Evolutionary conservation across 1,139 yeast genomes (phyloP).

Genomic region (Magnusiomyces sp.): DNA sequence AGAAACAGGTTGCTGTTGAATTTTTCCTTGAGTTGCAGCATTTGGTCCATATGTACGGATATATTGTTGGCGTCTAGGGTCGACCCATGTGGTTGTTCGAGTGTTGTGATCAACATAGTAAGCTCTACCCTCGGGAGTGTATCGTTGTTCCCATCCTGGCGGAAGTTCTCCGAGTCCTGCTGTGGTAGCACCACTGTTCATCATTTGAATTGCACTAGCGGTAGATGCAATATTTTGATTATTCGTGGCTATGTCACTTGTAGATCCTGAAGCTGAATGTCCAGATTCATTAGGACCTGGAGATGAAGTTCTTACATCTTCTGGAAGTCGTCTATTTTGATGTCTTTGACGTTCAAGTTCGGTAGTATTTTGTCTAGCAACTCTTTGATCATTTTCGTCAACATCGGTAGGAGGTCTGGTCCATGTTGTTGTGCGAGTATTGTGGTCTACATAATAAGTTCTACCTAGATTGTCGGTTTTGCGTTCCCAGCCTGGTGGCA

Average conservation of each 20-base stretch:
- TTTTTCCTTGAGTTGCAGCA: constrained; percentile 26
- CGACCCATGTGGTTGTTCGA: constrained; percentile 99
- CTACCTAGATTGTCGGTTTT: constrained; percentile 96
- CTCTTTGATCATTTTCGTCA: constrained; percentile 35
- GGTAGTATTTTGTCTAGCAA: constrained; percentile 45
- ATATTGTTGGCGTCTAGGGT: constrained; percentile 97
- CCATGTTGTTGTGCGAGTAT: constrained; percentile 97
- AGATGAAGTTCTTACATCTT: constrained; percentile 38
- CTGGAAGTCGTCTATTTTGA: constrained; percentile 84
- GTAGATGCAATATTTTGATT: constrained; percentile 53
- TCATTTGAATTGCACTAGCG: constrained; percentile 30
- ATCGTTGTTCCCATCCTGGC: constrained; percentile 98
- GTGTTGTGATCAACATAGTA: constrained; percentile 98
- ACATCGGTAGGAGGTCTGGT: constrained; percentile 70
- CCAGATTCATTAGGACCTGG: constrained; percentile 10
- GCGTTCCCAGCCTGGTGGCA: constrained; percentile 99
- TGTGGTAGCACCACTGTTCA: constrained; percentile 80
- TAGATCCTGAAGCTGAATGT: constrained; percentile 30
- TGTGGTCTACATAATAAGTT: constrained; percentile 96
- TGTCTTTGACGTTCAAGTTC: constrained; percentile 89
- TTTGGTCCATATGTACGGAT: constrained; percentile 69
- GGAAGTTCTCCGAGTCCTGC: constrained; percentile 96
- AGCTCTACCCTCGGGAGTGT: constrained; percentile 96
- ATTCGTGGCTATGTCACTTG: constrained; percentile 36
- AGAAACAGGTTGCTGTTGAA: constrained; percentile 84